These are phyloP conservation scores for Aspergillus neotritici DNA, from an alignment of 2,329 filamentous ascomycete species.

Conservation along the genomic window DNA sequence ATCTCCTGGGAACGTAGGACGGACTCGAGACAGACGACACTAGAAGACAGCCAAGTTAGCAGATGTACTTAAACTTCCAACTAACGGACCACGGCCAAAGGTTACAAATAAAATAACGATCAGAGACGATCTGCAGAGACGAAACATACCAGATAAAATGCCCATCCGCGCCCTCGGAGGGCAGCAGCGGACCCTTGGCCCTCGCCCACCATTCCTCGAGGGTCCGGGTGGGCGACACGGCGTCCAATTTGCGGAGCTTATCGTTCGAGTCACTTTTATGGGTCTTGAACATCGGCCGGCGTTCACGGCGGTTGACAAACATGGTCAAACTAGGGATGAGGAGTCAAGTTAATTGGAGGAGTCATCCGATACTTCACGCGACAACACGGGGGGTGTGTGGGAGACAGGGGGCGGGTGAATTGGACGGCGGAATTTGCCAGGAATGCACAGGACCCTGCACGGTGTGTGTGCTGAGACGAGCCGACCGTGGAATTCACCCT, in stretches of 20 bases:
- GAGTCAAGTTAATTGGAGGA: background rate
- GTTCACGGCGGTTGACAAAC: conserved; percentile 30
- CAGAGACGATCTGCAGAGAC: background rate
- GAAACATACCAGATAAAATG: conserved; percentile 33
- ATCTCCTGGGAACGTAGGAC: conserved; percentile 33
- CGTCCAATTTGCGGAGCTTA: conserved; percentile 32
- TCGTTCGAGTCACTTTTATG: conserved; percentile 22
- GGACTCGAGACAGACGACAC: conserved; percentile 35
- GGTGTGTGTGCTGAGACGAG: too few relatives aligned
- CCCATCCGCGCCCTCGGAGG: conserved; percentile 29
- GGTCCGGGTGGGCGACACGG: conserved; percentile 31
- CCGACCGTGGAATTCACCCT: background rate
- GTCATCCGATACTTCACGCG: too few relatives aligned
- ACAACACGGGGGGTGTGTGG: too few relatives aligned
- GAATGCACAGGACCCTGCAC: too few relatives aligned
- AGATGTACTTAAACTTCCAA: background rate
- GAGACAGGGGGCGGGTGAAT: too few relatives aligned
- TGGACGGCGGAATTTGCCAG: too few relatives aligned
- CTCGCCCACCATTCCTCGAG: conserved; percentile 35
- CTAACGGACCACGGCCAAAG: too few relatives aligned
- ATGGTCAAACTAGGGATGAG: conserved; percentile 19
- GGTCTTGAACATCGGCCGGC: conserved; percentile 13
- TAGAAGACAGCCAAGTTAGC: conserved; percentile 11
- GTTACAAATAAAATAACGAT: too few relatives aligned
- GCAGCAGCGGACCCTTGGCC: conserved; percentile 27